phyloP scores from a whole-genome alignment of 129 eudicot species.

The Erigeron canadensis region DNA sequence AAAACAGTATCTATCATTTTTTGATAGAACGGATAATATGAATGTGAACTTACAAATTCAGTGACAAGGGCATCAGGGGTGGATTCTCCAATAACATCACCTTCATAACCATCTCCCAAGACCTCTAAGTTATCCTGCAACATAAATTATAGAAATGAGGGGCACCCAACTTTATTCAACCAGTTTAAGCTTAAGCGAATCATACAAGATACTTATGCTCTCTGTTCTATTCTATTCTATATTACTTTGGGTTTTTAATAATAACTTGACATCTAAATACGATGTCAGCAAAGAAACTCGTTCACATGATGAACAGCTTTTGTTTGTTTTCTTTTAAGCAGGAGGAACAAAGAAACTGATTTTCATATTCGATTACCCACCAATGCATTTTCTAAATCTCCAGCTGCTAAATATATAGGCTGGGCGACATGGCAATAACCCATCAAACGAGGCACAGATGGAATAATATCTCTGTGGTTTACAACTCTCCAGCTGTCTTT shows the following conservation, averaged over 20 bases:
- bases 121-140: conserved; percentile 74
- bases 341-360: conserved; percentile 9
- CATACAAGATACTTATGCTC: not conserved
- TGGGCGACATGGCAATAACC: conserved; percentile 99
- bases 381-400: conserved; percentile 49
- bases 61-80: conserved; percentile 96
- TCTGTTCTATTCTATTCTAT: no score
- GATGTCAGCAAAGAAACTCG: no score
- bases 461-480: conserved; percentile 95
- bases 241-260: no score
- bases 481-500: conserved; percentile 97
- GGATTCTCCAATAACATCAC: conserved; percentile 90
- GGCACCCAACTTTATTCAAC: no score
- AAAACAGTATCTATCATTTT: not conserved
- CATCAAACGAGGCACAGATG: conserved; percentile 97
- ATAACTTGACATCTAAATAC: no score
- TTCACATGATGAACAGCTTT: no score
- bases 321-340: not conserved
- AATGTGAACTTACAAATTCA: conserved; percentile 73
- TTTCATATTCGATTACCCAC: conserved; percentile 36
- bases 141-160: not conserved
- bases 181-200: not conserved
- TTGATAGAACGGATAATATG: not conserved
- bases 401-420: conserved; percentile 82
- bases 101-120: conserved; percentile 76